Evolutionary conservation across 1,284 basidiomycete species (phyloP).

Genomic region (Sanghuangporus weigelae): DNA sequence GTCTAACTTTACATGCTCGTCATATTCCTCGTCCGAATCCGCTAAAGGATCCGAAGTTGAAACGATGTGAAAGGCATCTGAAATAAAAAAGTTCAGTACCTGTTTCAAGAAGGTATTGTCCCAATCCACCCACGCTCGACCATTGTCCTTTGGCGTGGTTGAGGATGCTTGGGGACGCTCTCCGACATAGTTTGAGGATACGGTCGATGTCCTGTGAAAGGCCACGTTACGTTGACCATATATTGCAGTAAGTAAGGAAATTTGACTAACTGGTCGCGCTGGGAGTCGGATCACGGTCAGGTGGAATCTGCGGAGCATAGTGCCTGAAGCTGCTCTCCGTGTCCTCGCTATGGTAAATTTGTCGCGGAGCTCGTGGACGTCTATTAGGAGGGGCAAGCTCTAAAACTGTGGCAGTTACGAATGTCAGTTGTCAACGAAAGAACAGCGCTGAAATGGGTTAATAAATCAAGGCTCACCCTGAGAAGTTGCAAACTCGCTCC

Average conservation of each 20-base stretch:
- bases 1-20: slow-evolving; percentile 15
- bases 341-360: slow-evolving; percentile 16
- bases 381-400: slow-evolving; percentile 12
- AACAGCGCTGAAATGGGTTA: background rate
- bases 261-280: background rate
- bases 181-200: background rate
- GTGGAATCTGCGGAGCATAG: slow-evolving; percentile 11
- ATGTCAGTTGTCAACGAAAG: background rate
- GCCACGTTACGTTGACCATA: background rate
- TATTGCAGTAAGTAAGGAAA: background rate
- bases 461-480: slow-evolving; percentile 10
- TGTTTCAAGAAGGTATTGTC: background rate
- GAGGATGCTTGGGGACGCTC: background rate
- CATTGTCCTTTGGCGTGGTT: slow-evolving; percentile 14
- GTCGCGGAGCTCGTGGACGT: slow-evolving; percentile 15
- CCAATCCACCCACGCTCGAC: slow-evolving; percentile 15
- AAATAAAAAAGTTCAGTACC: background rate
- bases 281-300: background rate
- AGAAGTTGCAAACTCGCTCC: slow-evolving; percentile 2
- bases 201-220: background rate
- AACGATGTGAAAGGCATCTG: slow-evolving; percentile 18
- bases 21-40: slow-evolving; percentile 17
- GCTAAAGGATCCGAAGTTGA: slow-evolving; percentile 16
- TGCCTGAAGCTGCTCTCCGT: slow-evolving; percentile 15
- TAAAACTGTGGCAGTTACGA: slow-evolving; percentile 4